Evolutionary conservation across 2,329 filamentous ascomycete species (phyloP), one percentile per base, ranked within the genome.

Genomic region (Metarhizium sp.): DNA sequence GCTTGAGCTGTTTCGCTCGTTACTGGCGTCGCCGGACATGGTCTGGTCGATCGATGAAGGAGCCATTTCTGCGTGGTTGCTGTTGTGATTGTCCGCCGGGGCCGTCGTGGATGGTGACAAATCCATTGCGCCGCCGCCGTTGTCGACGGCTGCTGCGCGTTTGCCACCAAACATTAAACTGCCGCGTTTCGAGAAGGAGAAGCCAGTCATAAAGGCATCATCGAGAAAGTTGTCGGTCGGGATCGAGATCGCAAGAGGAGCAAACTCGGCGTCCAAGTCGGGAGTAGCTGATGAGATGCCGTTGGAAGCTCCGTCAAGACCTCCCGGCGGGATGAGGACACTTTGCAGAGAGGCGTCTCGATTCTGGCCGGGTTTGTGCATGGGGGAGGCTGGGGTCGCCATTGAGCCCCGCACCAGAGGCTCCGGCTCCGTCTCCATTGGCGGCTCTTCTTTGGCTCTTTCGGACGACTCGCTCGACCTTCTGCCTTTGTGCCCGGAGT

Each of bases 101-200:
- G 53, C 53, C 59, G 57, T 63, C 55, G 58, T 18, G 18, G 30
- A 42, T 16, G 56, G 14, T 40, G 53, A 18, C 57, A 60, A 29
- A 47, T 51, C 50, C 36, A 16, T 59, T 50, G 56, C 59, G 60
- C 58, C 59, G 60, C 58, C 59, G 54, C 53, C 54, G 56, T 45
- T 4, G 32, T 11, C 25, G 25, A 25, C 25, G 6, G 32, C 32
- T 11, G 53, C 51, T 43, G 59, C 60, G 57, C 63, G 72, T 64
- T 77, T 77, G 53, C 75, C 76, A 59, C 78, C 75, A 64, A 84
- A 75, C 75, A 86, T 81, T 62, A 86, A 73, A 68, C 82, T 85
- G 60, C 82, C 82, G 61, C 82, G 75, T 59, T 83, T 82, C 56
- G 82, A 84, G 64, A 86, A 86, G 60, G 76, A 76, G 60, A 86